These are phyloP conservation scores for Fraxinus floribunda DNA, from an alignment of 305 asterid species.

Conservation along the genomic window DNA sequence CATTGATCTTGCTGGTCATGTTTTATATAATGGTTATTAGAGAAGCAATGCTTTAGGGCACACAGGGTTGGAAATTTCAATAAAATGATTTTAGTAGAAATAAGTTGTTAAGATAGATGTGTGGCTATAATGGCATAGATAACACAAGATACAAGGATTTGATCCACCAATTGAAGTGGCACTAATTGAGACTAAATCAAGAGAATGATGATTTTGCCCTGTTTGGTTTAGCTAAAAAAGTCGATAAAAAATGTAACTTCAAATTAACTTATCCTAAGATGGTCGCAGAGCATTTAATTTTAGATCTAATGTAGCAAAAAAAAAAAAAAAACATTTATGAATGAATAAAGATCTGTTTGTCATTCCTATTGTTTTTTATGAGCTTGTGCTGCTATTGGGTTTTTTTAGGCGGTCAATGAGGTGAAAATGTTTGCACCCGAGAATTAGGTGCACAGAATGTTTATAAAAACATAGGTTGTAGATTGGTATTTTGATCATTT, in stretches of 20 bases:
- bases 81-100: not conserved
- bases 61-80: not conserved
- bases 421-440: not conserved
- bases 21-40: not conserved
- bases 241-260: not conserved
- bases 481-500: not conserved
- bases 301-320: not conserved
- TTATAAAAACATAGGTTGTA: not conserved
- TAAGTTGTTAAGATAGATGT: not conserved
- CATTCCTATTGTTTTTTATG: not conserved
- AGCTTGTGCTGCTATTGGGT: not conserved
- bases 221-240: not conserved
- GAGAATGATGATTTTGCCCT: not conserved
- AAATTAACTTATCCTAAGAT: not conserved
- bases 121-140: not conserved
- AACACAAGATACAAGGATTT: not conserved
- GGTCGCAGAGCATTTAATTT: not conserved
- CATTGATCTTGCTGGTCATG: not conserved
- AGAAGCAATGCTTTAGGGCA: not conserved
- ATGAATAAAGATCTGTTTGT: not conserved
- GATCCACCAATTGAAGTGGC: not conserved
- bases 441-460: not conserved
- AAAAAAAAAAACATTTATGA: not conserved
- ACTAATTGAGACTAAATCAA: not conserved
- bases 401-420: not conserved